These are phyloP conservation scores for Debaryomyces psychrophilus DNA, from an alignment of 1,139 yeast genomes.

Conservation along the genomic window DNA sequence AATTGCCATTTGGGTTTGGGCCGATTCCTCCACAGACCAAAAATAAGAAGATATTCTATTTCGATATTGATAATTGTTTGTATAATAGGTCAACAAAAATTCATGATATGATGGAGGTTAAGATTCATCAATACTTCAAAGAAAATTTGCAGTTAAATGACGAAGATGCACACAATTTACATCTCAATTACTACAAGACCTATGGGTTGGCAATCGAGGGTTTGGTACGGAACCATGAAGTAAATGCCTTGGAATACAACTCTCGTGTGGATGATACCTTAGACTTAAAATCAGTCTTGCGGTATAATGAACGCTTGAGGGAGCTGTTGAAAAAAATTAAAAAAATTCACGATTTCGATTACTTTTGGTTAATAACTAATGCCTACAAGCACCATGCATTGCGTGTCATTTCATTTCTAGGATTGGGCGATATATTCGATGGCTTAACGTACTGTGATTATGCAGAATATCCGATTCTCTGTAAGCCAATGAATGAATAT, in stretches of 20 bases:
- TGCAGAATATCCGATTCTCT: conserved; percentile 61
- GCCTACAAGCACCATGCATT: conserved; percentile 91
- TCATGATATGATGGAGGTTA: conserved; percentile 85
- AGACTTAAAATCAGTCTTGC: conserved; percentile 75
- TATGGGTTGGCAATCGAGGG: conserved; percentile 96
- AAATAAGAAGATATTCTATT: conserved; percentile 64
- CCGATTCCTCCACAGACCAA: conserved; percentile 39
- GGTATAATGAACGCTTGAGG: conserved; percentile 60
- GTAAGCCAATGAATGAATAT: conserved; percentile 78
- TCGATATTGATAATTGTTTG: conserved; percentile 91
- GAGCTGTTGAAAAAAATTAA: conserved; percentile 52
- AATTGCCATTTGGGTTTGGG: conserved; percentile 49
- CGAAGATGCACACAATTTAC: conserved; percentile 76
- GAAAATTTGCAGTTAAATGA: conserved; percentile 61
- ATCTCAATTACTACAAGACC: conserved; percentile 73
- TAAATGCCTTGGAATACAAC: conserved; percentile 89
- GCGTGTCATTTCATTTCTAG: conserved; percentile 74
- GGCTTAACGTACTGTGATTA: conserved; percentile 95
- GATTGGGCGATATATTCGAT: conserved; percentile 87
- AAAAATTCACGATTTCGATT: conserved; percentile 36
- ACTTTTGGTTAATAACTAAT: conserved; percentile 86
- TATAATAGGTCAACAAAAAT: conserved; percentile 74
- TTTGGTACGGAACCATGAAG: conserved; percentile 74
- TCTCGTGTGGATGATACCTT: conserved; percentile 87
- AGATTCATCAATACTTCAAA: conserved; percentile 81